phyloP scores from a whole-genome alignment of 495 filamentous ascomycete species.

The Xylaria nigripes region DNA sequence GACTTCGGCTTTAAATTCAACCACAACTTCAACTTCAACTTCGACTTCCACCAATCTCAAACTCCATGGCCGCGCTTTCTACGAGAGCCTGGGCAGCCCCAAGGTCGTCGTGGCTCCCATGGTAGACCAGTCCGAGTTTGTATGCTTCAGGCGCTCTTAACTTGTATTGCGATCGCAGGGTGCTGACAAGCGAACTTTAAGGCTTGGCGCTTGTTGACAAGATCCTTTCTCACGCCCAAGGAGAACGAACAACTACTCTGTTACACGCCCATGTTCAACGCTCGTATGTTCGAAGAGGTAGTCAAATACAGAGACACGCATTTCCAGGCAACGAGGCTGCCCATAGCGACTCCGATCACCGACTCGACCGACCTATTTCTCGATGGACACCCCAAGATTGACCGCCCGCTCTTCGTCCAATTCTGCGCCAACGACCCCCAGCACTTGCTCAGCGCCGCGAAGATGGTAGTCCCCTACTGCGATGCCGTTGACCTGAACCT shows the following conservation, averaged over 20 bases:
- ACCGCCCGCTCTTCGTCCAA: constrained; percentile 89
- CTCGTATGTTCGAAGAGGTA: constrained; percentile 70
- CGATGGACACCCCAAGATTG: constrained; percentile 74
- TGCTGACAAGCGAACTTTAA: constrained; percentile 30
- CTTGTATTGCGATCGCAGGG: no score
- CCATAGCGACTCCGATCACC: constrained; percentile 14
- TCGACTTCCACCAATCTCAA: constrained; percentile 36
- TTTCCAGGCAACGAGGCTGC: constrained; percentile 56
- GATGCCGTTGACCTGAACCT: constrained; percentile 96
- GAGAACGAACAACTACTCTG: constrained; percentile 56
- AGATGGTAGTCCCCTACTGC: constrained; percentile 69
- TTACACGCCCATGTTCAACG: constrained; percentile 94
- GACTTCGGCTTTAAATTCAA: not conserved
- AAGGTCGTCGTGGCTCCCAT: constrained; percentile 90
- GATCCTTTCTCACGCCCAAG: constrained; percentile 70
- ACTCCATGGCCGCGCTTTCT: constrained; percentile 78
- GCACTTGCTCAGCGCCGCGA: constrained; percentile 66
- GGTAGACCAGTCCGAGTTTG: constrained; percentile 97
- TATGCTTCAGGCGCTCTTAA: constrained; percentile 35
- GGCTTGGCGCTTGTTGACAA: constrained; percentile 92
- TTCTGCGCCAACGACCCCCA: constrained; percentile 90
- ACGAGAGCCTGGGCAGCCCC: constrained; percentile 84
- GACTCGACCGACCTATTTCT: constrained; percentile 41
- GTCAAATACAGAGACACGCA: constrained; percentile 63
- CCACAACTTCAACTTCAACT: not conserved